These are phyloP conservation scores for Dactylellina drechsleri DNA, from an alignment of 2,329 filamentous ascomycete species.

Conservation along the genomic window DNA sequence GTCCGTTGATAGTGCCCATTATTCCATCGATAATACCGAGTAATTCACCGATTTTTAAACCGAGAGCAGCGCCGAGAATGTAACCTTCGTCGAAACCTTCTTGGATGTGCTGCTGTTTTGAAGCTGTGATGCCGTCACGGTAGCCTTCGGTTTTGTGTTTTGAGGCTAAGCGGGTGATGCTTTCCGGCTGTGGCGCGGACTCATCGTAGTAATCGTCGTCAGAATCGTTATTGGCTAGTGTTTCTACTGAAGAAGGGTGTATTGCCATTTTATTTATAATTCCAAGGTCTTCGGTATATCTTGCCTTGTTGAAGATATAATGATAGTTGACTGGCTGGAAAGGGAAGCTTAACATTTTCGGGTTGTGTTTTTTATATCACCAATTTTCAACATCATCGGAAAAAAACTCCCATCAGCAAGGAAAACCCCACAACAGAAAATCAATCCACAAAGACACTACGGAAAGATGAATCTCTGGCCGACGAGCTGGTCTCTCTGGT, in stretches of 20 bases:
- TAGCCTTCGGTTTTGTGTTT: slow-evolving; percentile 88
- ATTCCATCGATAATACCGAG: slow-evolving; percentile 82
- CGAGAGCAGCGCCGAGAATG: slow-evolving; percentile 81
- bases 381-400: slow-evolving; percentile 10
- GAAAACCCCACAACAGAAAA: not conserved
- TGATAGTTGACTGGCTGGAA: not conserved
- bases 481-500: slow-evolving; percentile 43
- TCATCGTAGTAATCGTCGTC: slow-evolving; percentile 48
- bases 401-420: too few relatives aligned
- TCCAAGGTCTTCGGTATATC: not conserved
- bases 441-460: slow-evolving; percentile 1
- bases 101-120: slow-evolving; percentile 82
- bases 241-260: not conserved
- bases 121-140: slow-evolving; percentile 81
- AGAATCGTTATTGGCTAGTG: slow-evolving; percentile 34
- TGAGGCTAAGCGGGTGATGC: slow-evolving; percentile 77
- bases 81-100: slow-evolving; percentile 92
- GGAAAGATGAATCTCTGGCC: slow-evolving; percentile 37
- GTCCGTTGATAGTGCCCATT: slow-evolving; percentile 64
- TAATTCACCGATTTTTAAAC: slow-evolving; percentile 76
- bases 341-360: not conserved
- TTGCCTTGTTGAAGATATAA: not conserved
- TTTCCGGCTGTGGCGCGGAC: slow-evolving; percentile 63
- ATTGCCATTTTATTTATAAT: not conserved
- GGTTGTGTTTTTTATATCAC: slow-evolving; percentile 14